phyloP scores from a whole-genome alignment of 148 eudicot species.

The Silene uniflora region DNA sequence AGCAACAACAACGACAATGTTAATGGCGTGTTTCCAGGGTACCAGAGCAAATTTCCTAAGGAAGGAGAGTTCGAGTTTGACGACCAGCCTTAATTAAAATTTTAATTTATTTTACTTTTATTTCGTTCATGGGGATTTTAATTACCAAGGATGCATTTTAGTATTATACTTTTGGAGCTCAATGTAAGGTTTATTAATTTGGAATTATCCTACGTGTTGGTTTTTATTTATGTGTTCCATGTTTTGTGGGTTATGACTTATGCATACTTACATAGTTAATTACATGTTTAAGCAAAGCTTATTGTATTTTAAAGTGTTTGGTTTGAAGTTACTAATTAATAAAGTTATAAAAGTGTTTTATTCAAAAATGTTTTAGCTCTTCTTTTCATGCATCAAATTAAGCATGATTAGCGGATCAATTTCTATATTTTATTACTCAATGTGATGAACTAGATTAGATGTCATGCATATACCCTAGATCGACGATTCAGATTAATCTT shows the following conservation, averaged over 20 bases:
- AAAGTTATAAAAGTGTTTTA: not conserved
- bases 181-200: conserved; percentile 15
- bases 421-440: not conserved
- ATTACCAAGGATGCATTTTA: not conserved
- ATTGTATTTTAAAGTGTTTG: conserved; percentile 15
- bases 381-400: conserved; percentile 21
- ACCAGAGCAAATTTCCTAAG: conserved; percentile 33
- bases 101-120: not conserved
- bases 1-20: conserved; percentile 2
- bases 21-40: conserved; percentile 34
- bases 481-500: too few relatives aligned
- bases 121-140: not conserved
- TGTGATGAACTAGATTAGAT: too few relatives aligned
- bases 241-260: conserved; percentile 20
- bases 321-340: not conserved
- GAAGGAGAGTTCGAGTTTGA: conserved; percentile 33
- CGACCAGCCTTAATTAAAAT: conserved; percentile 24
- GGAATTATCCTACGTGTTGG: conserved; percentile 10
- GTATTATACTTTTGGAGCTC: conserved; percentile 13
- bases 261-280: not conserved
- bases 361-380: conserved; percentile 13
- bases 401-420: not conserved
- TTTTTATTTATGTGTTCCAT: conserved; percentile 7
- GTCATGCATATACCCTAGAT: too few relatives aligned
- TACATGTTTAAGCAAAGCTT: conserved; percentile 9